Percentiles rank a stretch among this genome's conserved stretches.
Conservation (phyloP, 2,329 filamentous ascomycete genomes). For the Sordariomycetes sp. region DNA sequence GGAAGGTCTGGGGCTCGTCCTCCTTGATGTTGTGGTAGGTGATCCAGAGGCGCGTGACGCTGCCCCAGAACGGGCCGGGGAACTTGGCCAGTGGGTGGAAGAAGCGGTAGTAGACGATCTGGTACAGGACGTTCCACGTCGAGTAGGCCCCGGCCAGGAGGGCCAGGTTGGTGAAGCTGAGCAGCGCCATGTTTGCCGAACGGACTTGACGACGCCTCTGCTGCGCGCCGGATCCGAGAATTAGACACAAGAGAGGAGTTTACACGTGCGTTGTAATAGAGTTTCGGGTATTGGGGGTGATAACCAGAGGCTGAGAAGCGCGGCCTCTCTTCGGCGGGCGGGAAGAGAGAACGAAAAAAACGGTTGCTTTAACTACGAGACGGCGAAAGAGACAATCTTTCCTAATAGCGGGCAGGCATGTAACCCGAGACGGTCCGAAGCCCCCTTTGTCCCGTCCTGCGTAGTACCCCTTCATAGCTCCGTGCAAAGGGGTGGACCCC, state of each 20-base stretch:
- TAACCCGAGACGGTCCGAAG: background rate
- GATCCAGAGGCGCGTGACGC: conserved; percentile 42
- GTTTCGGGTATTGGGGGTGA: background rate
- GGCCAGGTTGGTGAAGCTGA: conserved; percentile 19
- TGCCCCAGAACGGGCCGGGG: conserved; percentile 43
- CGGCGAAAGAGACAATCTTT: background rate
- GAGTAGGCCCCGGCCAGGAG: conserved; percentile 21
- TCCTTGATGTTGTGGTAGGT: conserved; percentile 37
- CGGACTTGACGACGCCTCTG: background rate
- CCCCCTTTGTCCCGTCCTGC: background rate
- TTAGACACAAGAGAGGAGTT: background rate
- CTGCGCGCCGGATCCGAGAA: background rate
- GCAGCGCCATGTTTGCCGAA: conserved; percentile 20
- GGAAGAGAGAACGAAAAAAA: background rate
- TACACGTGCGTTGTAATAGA: background rate
- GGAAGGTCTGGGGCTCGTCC: conserved; percentile 29
- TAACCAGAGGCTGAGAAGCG: background rate
- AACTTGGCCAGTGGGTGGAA: conserved; percentile 41
- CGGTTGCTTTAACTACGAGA: background rate
- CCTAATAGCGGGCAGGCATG: background rate
- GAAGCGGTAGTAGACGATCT: conserved; percentile 37
- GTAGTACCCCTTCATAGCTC: background rate
- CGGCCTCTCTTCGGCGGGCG: background rate
- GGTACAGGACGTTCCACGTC: conserved; percentile 15
- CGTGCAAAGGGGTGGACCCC: too few relatives aligned